phyloP scores from a whole-genome alignment of 2,329 filamentous ascomycete genomes.

The Pestalotiopsis sp. region DNA sequence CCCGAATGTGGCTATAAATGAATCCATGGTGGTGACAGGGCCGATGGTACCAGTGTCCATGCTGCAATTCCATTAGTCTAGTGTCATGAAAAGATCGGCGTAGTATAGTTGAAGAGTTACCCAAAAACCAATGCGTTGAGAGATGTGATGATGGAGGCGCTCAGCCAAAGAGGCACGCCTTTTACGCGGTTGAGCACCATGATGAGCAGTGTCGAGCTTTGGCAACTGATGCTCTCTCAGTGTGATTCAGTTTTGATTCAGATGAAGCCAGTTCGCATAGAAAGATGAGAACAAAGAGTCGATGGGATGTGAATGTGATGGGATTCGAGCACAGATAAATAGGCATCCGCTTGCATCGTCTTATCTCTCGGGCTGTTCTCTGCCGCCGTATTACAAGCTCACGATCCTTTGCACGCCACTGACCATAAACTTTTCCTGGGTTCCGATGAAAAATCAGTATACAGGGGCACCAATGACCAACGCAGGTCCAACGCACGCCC shows the following conservation, averaged over 20 bases:
- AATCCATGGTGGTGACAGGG: conserved; percentile 59
- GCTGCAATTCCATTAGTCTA: background rate
- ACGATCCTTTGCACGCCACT: background rate
- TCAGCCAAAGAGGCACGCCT: conserved; percentile 8
- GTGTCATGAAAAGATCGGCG: background rate
- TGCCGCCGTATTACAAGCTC: background rate
- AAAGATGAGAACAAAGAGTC: background rate
- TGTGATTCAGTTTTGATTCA: background rate
- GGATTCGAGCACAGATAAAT: background rate
- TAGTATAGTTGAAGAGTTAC: background rate
- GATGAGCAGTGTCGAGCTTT: background rate
- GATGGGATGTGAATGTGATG: background rate
- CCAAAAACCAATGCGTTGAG: conserved; percentile 8
- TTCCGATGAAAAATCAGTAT: background rate
- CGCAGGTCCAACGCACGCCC: background rate
- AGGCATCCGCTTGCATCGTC: background rate
- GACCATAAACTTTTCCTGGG: background rate
- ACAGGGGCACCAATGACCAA: background rate
- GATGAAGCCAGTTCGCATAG: background rate
- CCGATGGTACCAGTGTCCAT: conserved; percentile 55
- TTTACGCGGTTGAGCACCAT: background rate
- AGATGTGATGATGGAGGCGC: conserved; percentile 6
- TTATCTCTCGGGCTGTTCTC: background rate
- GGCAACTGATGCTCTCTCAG: background rate
- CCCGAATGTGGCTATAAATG: conserved; percentile 53